phyloP scores from a whole-genome alignment of 495 filamentous ascomycete genomes.

The Penicillium macrosclerotiorum region DNA sequence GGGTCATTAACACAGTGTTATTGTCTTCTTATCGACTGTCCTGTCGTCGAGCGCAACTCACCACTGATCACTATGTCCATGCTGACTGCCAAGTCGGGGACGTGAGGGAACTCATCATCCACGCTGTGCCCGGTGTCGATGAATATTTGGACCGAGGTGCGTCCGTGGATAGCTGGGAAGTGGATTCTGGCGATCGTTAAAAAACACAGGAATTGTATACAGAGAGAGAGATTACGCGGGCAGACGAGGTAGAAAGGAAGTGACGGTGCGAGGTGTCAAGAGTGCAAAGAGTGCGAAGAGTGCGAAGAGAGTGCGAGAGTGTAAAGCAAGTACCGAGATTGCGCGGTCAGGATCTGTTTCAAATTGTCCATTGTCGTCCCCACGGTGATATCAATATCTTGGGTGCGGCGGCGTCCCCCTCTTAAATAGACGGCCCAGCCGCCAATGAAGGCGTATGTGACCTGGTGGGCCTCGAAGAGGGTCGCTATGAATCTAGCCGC shows the following conservation, averaged over 20 bases:
- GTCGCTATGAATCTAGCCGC: constrained; percentile 19
- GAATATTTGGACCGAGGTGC: constrained; percentile 20
- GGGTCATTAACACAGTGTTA: constrained; percentile 6
- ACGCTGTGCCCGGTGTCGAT: constrained; percentile 21
- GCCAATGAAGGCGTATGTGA: constrained; percentile 24
- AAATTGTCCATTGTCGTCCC: constrained; percentile 19
- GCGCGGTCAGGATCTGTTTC: constrained; percentile 18
- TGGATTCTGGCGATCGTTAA: constrained; percentile 17
- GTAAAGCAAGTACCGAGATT: constrained; percentile 18
- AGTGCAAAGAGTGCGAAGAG: too few species aligned
- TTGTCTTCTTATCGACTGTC: not conserved
- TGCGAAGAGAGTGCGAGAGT: not conserved
- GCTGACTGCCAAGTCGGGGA: constrained; percentile 22
- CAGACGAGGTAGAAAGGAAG: too few species aligned
- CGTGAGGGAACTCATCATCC: constrained; percentile 19
- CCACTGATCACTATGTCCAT: constrained; percentile 26
- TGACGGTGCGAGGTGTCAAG: too few species aligned
- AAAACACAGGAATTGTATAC: not conserved
- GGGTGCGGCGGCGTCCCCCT: constrained; percentile 17
- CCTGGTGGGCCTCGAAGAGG: constrained; percentile 19
- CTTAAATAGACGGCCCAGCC: constrained; percentile 23
- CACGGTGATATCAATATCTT: constrained; percentile 24
- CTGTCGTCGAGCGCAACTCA: too few species aligned
- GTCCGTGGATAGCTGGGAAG: constrained; percentile 20
- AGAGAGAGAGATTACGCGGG: not conserved